Percentiles rank a stretch among this genome's conserved stretches.
Conservation (phyloP, 2,329 filamentous ascomycete genomes). For the Aureobasidium pullulans region DNA sequence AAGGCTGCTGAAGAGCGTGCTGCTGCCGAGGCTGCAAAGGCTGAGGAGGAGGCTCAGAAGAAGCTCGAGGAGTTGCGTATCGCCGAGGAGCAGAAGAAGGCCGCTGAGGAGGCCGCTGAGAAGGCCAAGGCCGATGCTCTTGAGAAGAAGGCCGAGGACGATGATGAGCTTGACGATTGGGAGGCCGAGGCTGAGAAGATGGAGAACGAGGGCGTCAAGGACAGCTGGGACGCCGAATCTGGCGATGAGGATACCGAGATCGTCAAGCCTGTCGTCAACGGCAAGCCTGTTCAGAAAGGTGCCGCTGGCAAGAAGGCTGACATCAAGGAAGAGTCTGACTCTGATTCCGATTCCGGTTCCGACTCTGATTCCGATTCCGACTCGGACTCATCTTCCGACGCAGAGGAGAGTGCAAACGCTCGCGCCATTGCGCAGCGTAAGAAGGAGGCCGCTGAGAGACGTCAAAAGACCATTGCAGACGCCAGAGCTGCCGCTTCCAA, state of each 20-base stretch:
- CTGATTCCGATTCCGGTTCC: constrained; percentile 43
- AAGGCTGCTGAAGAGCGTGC: constrained; percentile 50
- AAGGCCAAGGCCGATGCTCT: constrained; percentile 63
- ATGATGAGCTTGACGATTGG: constrained; percentile 72
- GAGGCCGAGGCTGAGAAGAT: constrained; percentile 70
- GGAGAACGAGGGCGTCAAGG: constrained; percentile 74
- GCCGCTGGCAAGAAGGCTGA: constrained; percentile 22
- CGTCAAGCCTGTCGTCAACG: constrained; percentile 29
- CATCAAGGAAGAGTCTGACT: constrained; percentile 20
- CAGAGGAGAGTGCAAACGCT: constrained; percentile 65
- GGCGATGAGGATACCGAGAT: constrained; percentile 55
- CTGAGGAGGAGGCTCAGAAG: constrained; percentile 46
- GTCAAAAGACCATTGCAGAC: constrained; percentile 84
- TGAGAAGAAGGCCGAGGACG: constrained; percentile 54
- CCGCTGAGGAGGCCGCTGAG: constrained; percentile 69
- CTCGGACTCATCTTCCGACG: constrained; percentile 58
- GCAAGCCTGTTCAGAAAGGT: constrained; percentile 27
- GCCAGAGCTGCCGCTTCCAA: constrained; percentile 85
- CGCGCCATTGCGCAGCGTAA: constrained; percentile 70
- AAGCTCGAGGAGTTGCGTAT: constrained; percentile 48
- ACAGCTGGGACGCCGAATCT: constrained; percentile 87
- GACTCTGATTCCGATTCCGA: constrained; percentile 44
- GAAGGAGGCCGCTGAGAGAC: constrained; percentile 78
- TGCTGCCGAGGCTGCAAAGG: constrained; percentile 25
- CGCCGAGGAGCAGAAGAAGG: constrained; percentile 62